These are phyloP conservation scores for Chaetomium tenue DNA, from an alignment of 495 filamentous ascomycete species.

Conservation along the genomic window DNA sequence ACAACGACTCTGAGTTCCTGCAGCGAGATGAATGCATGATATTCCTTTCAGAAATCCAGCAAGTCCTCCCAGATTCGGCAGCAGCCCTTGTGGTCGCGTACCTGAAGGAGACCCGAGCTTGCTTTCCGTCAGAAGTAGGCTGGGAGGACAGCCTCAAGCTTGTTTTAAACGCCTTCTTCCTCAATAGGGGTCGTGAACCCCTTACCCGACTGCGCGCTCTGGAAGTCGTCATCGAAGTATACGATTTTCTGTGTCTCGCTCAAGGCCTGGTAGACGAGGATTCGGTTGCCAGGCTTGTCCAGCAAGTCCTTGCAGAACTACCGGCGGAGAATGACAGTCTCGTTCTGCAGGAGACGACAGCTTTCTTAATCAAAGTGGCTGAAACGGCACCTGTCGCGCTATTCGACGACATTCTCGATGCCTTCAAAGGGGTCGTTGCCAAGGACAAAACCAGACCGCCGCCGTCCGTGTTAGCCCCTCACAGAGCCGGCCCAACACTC, in stretches of 20 bases:
- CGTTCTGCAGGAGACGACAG: constrained; percentile 51
- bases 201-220: constrained; percentile 67
- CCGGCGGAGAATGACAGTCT: constrained; percentile 54
- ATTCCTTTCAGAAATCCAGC: constrained; percentile 64
- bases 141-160: constrained; percentile 65
- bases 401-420: constrained; percentile 54
- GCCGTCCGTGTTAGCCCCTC: constrained; percentile 34
- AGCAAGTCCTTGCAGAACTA: constrained; percentile 49
- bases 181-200: constrained; percentile 59
- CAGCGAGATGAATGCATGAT: constrained; percentile 62
- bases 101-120: constrained; percentile 60
- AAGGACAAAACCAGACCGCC: constrained; percentile 42
- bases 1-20: constrained; percentile 44
- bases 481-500: constrained; percentile 21
- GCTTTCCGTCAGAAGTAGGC: constrained; percentile 64
- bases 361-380: constrained; percentile 52
- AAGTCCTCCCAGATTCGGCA: constrained; percentile 57
- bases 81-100: constrained; percentile 58
- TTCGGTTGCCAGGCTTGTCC: constrained; percentile 43
- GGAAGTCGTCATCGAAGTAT: constrained; percentile 66
- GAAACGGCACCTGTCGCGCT: constrained; percentile 46
- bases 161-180: constrained; percentile 65
- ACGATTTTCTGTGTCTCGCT: constrained; percentile 57
- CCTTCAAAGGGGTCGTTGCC: constrained; percentile 45
- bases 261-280: constrained; percentile 50